Percentiles rank a stretch among this genome's conserved stretches.
These are phyloP conservation scores for Paecilomyces dactylethromorphus DNA, from an alignment of 2,329 filamentous ascomycete genomes.

Conservation along the genomic window DNA sequence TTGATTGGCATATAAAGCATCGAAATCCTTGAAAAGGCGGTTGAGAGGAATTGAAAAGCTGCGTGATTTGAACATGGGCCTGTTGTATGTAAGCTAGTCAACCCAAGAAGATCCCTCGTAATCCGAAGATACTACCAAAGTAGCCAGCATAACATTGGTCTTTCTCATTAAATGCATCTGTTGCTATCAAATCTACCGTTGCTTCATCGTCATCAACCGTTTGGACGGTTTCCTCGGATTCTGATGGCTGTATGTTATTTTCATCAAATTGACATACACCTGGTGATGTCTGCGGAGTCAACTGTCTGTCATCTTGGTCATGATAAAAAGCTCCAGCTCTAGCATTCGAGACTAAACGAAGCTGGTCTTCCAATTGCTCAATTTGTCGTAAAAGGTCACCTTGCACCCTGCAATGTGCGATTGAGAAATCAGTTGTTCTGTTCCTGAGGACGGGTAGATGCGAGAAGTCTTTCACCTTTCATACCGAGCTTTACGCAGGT, in stretches of 20 bases:
- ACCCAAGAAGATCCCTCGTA: not conserved
- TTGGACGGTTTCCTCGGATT: not conserved
- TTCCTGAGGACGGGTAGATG: not conserved
- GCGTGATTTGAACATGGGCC: not conserved
- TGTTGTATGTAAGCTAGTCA: not conserved
- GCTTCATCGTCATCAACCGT: not conserved
- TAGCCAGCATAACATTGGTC: not conserved
- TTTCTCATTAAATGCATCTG: not conserved
- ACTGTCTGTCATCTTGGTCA: not conserved
- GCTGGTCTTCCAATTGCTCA: not conserved
- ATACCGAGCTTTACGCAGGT: not conserved
- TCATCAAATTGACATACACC: not conserved
- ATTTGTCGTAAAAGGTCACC: not conserved
- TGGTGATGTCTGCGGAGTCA: not conserved
- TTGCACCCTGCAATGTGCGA: not conserved
- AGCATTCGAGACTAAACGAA: not conserved
- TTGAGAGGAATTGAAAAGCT: not conserved
- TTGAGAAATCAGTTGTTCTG: too few relatives aligned
- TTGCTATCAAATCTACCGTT: not conserved
- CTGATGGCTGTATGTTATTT: not conserved
- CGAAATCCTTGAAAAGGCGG: not conserved
- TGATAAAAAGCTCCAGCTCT: not conserved
- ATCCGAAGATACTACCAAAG: not conserved
- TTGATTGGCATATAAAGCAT: not conserved
- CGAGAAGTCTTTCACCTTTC: not conserved